Evolutionary conservation across 2,329 filamentous ascomycete species (phyloP).

Genomic region (Graphilbum fragrans): DNA sequence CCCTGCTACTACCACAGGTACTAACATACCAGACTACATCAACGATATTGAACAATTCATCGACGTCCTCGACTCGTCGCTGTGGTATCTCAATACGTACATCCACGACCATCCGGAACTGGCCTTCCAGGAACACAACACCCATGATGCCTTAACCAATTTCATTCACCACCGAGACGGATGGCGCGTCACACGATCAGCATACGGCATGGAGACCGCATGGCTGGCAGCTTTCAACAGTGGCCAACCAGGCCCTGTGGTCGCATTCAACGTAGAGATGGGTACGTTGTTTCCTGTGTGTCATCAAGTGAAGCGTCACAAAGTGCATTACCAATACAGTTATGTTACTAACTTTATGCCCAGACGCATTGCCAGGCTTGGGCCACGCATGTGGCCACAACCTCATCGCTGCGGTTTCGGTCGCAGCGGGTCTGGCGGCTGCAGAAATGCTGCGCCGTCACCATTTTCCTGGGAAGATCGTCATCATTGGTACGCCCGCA

Average conservation of each 20-base stretch:
- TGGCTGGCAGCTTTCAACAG: conserved; percentile 38
- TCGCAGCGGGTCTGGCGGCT: conserved; percentile 33
- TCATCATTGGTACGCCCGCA: conserved; percentile 39
- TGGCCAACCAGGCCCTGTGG: conserved; percentile 29
- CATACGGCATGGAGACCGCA: conserved; percentile 38
- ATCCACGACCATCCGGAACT: conserved; percentile 40
- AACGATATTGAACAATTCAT: too few species aligned
- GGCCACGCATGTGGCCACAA: conserved; percentile 45
- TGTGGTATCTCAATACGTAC: conserved; percentile 34
- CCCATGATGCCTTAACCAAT: conserved; percentile 34
- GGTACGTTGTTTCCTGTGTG: too few species aligned
- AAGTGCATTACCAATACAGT: too few species aligned
- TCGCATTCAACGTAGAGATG: conserved; percentile 36
- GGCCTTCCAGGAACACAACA: conserved; percentile 32
- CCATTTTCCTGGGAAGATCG: conserved; percentile 28
- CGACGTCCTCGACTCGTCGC: conserved; percentile 22
- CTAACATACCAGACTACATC: too few species aligned
- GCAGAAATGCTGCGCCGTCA: conserved; percentile 28
- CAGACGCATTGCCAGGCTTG: conserved; percentile 34
- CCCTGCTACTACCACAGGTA: too few species aligned
- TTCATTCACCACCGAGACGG: conserved; percentile 20
- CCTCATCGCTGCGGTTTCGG: conserved; percentile 35
- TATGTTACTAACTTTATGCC: too few species aligned
- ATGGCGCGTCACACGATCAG: conserved; percentile 38
- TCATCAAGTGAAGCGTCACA: too few species aligned